These are phyloP conservation scores for Eucalyptus coolabah DNA, from an alignment of 345 rosid genomes.

Conservation along the genomic window DNA sequence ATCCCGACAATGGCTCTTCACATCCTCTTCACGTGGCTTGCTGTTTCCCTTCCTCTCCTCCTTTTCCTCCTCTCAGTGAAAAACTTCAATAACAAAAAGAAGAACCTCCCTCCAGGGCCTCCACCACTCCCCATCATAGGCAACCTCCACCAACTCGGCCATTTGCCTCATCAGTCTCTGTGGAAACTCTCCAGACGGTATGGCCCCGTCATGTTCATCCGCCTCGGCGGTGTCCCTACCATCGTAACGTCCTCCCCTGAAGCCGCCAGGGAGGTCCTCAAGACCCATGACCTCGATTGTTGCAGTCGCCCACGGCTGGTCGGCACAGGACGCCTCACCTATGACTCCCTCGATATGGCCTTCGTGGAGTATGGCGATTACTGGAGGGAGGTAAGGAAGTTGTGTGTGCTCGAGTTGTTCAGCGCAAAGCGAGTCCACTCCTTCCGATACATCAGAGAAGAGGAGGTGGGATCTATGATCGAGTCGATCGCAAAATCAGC, in stretches of 20 bases:
- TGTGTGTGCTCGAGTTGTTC: slow-evolving; percentile 11
- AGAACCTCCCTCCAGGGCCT: not conserved
- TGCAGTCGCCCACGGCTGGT: slow-evolving; percentile 1
- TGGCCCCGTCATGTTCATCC: slow-evolving; percentile 17
- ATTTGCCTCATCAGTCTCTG: slow-evolving; percentile 4
- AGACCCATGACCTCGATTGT: slow-evolving; percentile 5
- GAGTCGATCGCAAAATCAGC: slow-evolving; percentile 9
- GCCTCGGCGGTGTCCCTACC: slow-evolving; percentile 2
- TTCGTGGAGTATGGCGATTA: slow-evolving; percentile 5
- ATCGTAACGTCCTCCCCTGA: slow-evolving; percentile 7
- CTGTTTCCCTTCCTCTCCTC: not conserved
- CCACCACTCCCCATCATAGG: not conserved
- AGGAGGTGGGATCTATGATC: slow-evolving; percentile 12
- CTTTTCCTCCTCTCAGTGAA: not conserved
- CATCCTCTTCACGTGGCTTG: not conserved
- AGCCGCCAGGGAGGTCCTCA: slow-evolving; percentile 4
- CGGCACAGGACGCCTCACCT: slow-evolving; percentile 12
- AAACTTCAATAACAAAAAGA: not conserved
- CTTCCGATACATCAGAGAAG: slow-evolving; percentile 6
- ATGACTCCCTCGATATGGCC: slow-evolving; percentile 11
- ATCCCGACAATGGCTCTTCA: not conserved
- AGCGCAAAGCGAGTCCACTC: not conserved
- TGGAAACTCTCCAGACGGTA: not conserved
- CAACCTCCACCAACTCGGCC: not conserved
- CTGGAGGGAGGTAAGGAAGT: slow-evolving; percentile 10